Evolutionary conservation across 2,329 filamentous ascomycete species (phyloP), one percentile per base, ranked within the genome.

Genomic region (Pyrenochaeta sp.): DNA sequence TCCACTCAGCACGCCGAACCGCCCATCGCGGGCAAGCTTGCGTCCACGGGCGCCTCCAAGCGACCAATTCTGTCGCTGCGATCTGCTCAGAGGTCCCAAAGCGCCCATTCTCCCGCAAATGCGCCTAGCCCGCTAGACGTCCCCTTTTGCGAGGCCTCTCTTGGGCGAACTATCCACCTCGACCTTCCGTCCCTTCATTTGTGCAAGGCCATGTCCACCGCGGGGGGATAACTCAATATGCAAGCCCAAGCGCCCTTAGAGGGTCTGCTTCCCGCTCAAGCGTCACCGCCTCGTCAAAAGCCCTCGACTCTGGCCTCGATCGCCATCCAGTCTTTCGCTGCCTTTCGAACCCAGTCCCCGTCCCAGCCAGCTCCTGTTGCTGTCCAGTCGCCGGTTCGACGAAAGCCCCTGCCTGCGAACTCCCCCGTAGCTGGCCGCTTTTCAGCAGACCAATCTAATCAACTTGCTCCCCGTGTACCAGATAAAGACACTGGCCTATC

Each of bases 331-430:
- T 73, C 74, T 31, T 76, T 76, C 59, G 69, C 72, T 42, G 64
- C 70, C 48, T 76, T 76, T 60, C 72, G 70, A 37, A 69, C 72
- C 22, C 71, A 73, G 52, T 61, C 72, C 27, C 69, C 70, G 28
- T 67, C 73, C 44, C 62, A 67, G 45, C 63, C 73, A 27, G 34
- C 44, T 7, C 47, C 53, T 19, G 32, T 53, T 19, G 54, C 52
- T 9, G 47, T 60, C 43, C 61, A 61, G 51, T 72, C 75, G 49
- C 71, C 74, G 41, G 71, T 81, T 46, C 75, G 75, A 56, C 74
- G 80, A 55, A 82, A 82, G 65, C 79, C 81, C 58, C 67, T 83
- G 50, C 81, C 80, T 49, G 68, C 72, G 47, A 75, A 74, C 69
- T 76, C 78, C 37, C 74, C 78, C 51, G 65, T 78, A 41, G 69